A percentile compares a stretch with the other conserved stretches of the same genome.
Conservation (phyloP, 169 alveolate genomes). For the Plasmodium gaboni region DNA sequence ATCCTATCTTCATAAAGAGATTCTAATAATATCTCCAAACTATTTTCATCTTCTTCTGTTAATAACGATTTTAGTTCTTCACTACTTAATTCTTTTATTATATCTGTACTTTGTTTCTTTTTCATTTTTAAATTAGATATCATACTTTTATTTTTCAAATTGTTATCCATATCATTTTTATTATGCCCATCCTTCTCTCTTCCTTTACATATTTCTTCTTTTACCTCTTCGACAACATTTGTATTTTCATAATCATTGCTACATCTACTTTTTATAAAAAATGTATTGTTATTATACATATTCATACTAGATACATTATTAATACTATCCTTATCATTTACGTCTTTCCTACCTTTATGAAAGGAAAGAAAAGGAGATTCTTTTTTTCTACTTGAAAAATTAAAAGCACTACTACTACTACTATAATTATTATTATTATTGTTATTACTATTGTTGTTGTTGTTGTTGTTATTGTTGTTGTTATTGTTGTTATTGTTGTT, state of each 20-base stretch:
- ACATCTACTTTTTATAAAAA: too few relatives aligned
- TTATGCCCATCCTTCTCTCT: not conserved
- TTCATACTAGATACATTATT: too few relatives aligned
- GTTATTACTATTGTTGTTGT: not conserved
- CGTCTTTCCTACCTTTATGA: too few relatives aligned
- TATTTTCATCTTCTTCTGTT: conserved; percentile 78
- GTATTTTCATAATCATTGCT: not conserved
- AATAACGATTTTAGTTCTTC: conserved; percentile 74
- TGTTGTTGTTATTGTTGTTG: not conserved
- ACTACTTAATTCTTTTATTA: conserved; percentile 42
- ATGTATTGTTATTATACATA: too few relatives aligned
- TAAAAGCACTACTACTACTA: too few relatives aligned
- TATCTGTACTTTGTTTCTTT: conserved; percentile 55
- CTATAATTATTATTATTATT: not conserved
- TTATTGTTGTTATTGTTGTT: not conserved
- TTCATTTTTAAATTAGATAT: conserved; percentile 39
- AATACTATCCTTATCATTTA: too few relatives aligned
- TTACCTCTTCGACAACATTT: not conserved
- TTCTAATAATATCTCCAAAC: conserved; percentile 75
- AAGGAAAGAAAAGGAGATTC: too few relatives aligned
- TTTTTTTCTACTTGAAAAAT: too few relatives aligned
- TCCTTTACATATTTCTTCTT: conserved; percentile 10
- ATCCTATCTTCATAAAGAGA: conserved; percentile 85
- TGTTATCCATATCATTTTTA: not conserved
- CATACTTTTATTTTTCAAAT: conserved; percentile 4